Base-by-base conservation (phyloP, 2,329 filamentous ascomycete species). In the Beauveria sp. region DNA sequence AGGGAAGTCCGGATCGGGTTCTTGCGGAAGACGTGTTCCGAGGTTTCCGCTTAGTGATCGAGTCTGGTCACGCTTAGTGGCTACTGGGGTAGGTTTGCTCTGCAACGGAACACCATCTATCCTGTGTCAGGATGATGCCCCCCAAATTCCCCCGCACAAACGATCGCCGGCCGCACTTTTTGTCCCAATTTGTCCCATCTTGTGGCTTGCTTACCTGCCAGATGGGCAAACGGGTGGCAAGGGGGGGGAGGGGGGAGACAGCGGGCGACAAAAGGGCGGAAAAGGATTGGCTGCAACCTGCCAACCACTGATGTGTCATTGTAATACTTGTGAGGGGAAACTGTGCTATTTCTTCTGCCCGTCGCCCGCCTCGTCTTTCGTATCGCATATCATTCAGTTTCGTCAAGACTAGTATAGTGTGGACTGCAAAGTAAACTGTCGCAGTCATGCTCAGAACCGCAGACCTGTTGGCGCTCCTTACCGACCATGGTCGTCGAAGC, bases 231-330 rank as follows among this genome's bases (percentile, higher is more conserved):
- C 3, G 14, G 14, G 26, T 28, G 46, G 12, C 41, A 20, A 22
- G 43, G 43, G 41, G 41, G 5, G 1, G 16, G 18, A 7, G 3
- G 20, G 20, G 20, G 43, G 16, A 14, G n/a, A 34, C 10, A 12
- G 30, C 30, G 26, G 53, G 26, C 30, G 26, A 18, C 55, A 20
- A 40, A 10, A 40, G 44, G 30, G 51, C 43, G 55, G 43, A 37
- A 46, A 14, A 18, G 10, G 10, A 30, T 40, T 43, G 26, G 40
- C 40, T 46, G 44, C 14, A 40, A 16, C 55, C 55, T 44, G 24
- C 52, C 55, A 41, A 26, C 55, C 55, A 57, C 20, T 44, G 16
- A 57, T 57, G 43, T 57, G 55, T 57, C 55, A 57, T 57, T 48
- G 30, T 24, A 57, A 40, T 48, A 20, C 22, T 40, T n/a, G 16